These are phyloP conservation scores for Stereocaulon alpinum DNA, from an alignment of 495 filamentous ascomycete genomes.

Conservation along the genomic window DNA sequence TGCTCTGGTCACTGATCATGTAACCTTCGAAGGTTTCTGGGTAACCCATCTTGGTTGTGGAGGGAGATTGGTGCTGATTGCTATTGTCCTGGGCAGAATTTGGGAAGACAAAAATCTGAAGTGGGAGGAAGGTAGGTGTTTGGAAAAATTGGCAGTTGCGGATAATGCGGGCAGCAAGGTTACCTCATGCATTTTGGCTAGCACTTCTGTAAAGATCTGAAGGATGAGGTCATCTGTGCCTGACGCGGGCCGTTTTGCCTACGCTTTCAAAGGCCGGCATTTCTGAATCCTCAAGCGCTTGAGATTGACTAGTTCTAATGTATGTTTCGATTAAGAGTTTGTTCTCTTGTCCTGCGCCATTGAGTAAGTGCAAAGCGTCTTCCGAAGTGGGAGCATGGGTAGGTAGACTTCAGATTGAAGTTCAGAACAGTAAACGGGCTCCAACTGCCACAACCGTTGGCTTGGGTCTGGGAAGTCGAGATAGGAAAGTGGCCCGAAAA, in stretches of 20 bases:
- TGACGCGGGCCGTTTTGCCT: constrained; percentile 4
- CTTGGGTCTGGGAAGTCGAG: not conserved
- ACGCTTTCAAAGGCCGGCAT: not conserved
- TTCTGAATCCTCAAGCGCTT: not conserved
- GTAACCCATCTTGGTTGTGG: constrained; percentile 51
- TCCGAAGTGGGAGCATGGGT: no score
- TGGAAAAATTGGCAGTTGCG: not conserved
- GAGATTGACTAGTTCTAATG: not conserved
- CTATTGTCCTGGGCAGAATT: not conserved
- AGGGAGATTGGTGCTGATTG: not conserved
- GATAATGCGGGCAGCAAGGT: not conserved
- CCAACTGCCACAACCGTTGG: not conserved
- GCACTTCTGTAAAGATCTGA: not conserved
- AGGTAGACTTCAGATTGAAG: not conserved
- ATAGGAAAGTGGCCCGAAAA: not conserved
- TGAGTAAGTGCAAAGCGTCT: no score
- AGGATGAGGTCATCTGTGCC: constrained; percentile 6
- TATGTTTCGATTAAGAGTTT: not conserved
- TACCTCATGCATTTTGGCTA: not conserved
- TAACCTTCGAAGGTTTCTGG: constrained; percentile 70
- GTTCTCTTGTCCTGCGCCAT: not conserved
- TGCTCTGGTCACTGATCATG: constrained; percentile 50
- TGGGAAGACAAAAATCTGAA: not conserved
- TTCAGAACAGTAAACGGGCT: not conserved
- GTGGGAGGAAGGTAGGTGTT: not conserved